Percentiles rank a stretch among this genome's conserved stretches.
Evolutionary conservation across 2,329 filamentous ascomycete genomes (phyloP).

Genomic region (Talaromyces sp.): DNA sequence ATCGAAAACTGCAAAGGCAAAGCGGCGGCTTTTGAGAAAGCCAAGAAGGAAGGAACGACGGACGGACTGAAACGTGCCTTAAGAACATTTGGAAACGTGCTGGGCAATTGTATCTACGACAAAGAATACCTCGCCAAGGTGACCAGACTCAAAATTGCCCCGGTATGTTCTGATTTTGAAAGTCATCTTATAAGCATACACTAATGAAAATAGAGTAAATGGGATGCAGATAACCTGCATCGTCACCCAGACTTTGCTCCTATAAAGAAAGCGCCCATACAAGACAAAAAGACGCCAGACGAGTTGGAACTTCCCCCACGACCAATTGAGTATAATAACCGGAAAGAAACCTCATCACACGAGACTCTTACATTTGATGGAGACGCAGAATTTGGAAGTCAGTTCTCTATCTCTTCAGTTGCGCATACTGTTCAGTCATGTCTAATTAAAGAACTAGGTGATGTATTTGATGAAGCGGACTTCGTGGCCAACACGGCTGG

Average conservation of each 20-base stretch:
- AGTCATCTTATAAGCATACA: neutral
- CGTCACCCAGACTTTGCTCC: conserved; percentile 71
- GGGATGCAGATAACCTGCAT: conserved; percentile 75
- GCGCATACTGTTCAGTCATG: neutral
- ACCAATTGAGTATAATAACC: conserved; percentile 20
- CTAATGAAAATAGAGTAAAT: conserved; percentile 54
- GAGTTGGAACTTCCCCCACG: conserved; percentile 46
- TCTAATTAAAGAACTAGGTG: conserved; percentile 29
- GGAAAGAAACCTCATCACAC: conserved; percentile 31
- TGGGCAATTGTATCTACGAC: conserved; percentile 99
- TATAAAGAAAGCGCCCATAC: conserved; percentile 54
- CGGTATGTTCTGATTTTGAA: conserved; percentile 40
- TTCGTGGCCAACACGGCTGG: conserved; percentile 67
- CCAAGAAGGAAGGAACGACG: conserved; percentile 96
- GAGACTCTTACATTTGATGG: conserved; percentile 31
- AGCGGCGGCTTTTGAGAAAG: conserved; percentile 93
- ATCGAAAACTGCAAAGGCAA: conserved; percentile 96
- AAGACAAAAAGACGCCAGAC: conserved; percentile 39
- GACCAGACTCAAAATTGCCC: conserved; percentile 79
- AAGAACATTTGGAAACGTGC: conserved; percentile 88
- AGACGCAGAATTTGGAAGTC: conserved; percentile 45
- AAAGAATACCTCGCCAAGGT: conserved; percentile 88
- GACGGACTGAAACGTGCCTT: conserved; percentile 87
- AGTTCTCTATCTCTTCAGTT: conserved; percentile 16
- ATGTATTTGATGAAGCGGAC: conserved; percentile 73